Base-by-base conservation (phyloP, 108 stramenopile species). In the Cylindrotheca closterium region DNA sequence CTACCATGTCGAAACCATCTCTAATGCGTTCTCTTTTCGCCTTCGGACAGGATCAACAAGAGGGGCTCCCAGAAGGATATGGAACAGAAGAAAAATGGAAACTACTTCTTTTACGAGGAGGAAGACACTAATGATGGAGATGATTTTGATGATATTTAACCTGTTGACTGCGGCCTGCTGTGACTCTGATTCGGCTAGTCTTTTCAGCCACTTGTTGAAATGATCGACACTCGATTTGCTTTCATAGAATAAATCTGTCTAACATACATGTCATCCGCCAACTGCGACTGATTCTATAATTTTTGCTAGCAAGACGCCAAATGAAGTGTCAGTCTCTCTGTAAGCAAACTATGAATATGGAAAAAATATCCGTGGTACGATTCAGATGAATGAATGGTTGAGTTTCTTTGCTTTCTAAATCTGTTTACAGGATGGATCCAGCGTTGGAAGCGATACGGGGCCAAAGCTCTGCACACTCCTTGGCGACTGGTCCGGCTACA, bases 391-490 rank as follows among this genome's bases (percentile, higher is more conserved):
- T n/a, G n/a, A n/a, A n/a, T n/a, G n/a, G n/a, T n/a, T n/a, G n/a
- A n/a, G n/a, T n/a, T n/a, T n/a, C n/a, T n/a, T n/a, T n/a, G n/a
- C n/a, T n/a, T n/a, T n/a, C n/a, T n/a, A n/a, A n/a, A n/a, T n/a
- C n/a, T n/a, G 60, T 59, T 96, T 93, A 98, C 32, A 98, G 74
- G 78, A 99, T 99, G 63, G 96, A 96, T 58, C 96, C 96, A 73
- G 97, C 81, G 87, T 97, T 98, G 63, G 89, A 77, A 55, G 99
- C 96, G 80, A 99, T 99, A 96, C 98, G 96, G 28, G 98, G 99
- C 99, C 99, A 99, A 67, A 98, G 85, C 71, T 99, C 99, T 33
- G 98, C 99, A 87, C 99, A 99, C 82, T 99, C 99, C 95, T 99
- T 99, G 34, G 96, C 97, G 31, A 98, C 98, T 29, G 99, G 99